Evolutionary conservation across 495 filamentous ascomycete genomes (phyloP).

Genomic region (Aspergillus homomorphus): DNA sequence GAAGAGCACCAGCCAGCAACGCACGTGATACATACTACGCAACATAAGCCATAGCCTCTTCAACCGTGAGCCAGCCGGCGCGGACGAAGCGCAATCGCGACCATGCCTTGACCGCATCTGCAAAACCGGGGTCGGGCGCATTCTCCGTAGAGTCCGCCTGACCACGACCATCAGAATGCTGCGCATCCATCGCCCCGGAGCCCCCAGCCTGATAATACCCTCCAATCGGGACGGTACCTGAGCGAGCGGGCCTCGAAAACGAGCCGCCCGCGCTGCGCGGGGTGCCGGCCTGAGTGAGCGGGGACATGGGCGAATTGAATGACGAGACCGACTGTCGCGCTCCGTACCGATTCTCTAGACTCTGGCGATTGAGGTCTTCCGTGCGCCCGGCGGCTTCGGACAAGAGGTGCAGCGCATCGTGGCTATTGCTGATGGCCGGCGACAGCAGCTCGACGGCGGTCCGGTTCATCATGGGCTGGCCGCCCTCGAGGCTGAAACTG

Average conservation of each 20-base stretch:
- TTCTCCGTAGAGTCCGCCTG: conserved; percentile 26
- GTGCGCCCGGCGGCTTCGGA: conserved; percentile 57
- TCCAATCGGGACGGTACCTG: conserved; percentile 28
- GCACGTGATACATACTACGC: conserved; percentile 62
- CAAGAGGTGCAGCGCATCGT: conserved; percentile 57
- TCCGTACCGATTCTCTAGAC: conserved; percentile 37
- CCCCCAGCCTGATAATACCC: conserved; percentile 30
- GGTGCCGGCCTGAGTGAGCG: conserved; percentile 39
- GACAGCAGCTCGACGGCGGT: conserved; percentile 55
- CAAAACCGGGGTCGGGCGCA: conserved; percentile 34
- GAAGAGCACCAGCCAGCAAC: neutral
- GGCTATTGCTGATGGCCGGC: conserved; percentile 55
- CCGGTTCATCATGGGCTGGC: conserved; percentile 51
- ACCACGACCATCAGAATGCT: conserved; percentile 28
- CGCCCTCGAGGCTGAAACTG: conserved; percentile 32
- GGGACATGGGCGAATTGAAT: conserved; percentile 42
- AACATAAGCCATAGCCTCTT: conserved; percentile 89
- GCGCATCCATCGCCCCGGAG: conserved; percentile 30
- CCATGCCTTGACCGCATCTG: conserved; percentile 80
- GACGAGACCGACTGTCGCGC: conserved; percentile 43
- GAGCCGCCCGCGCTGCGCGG: conserved; percentile 38
- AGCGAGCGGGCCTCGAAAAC: conserved; percentile 35
- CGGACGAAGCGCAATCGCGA: conserved; percentile 86
- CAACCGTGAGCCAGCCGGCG: conserved; percentile 92
- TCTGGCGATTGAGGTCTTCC: conserved; percentile 46